Evolutionary conservation across 2,329 filamentous ascomycete genomes (phyloP).

Genomic region (Diaporthe sp.): DNA sequence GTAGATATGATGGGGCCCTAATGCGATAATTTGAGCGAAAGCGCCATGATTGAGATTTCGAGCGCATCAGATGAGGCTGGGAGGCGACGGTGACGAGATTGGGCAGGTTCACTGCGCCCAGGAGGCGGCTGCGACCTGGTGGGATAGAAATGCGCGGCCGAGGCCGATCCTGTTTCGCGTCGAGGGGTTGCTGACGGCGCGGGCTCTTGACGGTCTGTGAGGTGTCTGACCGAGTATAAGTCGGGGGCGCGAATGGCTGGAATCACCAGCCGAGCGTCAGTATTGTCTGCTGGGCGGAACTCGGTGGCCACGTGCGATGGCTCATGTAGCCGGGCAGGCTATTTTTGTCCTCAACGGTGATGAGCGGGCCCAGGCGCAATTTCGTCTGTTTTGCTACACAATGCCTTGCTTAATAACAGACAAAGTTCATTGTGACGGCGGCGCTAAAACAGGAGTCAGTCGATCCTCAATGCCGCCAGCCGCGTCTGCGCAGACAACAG

Average conservation of each 20-base stretch:
- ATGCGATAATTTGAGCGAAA: slow-evolving; percentile 27
- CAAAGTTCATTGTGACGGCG: slow-evolving; percentile 24
- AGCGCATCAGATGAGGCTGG: slow-evolving; percentile 33
- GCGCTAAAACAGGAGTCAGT: slow-evolving; percentile 18
- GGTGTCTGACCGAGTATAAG: background rate
- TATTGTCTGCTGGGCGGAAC: background rate
- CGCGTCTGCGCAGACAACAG: slow-evolving; percentile 2
- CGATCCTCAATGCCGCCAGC: background rate
- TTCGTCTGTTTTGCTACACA: slow-evolving; percentile 9
- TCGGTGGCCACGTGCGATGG: slow-evolving; percentile 9
- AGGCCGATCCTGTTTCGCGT: background rate
- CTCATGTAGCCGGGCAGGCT: background rate
- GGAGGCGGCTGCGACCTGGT: background rate
- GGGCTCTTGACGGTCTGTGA: background rate
- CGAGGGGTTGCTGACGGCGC: background rate
- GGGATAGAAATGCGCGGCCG: background rate
- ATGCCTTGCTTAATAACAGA: slow-evolving; percentile 1
- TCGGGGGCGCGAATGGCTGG: background rate
- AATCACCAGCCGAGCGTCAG: background rate
- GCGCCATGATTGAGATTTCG: slow-evolving; percentile 29
- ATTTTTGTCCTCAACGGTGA: slow-evolving; percentile 26
- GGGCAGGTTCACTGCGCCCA: background rate
- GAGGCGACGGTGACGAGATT: background rate
- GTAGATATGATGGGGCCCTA: slow-evolving; percentile 28
- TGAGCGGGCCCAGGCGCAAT: slow-evolving; percentile 24